phyloP scores from a whole-genome alignment of 2,329 filamentous ascomycete genomes.

The Ophiostoma pallidulum region DNA sequence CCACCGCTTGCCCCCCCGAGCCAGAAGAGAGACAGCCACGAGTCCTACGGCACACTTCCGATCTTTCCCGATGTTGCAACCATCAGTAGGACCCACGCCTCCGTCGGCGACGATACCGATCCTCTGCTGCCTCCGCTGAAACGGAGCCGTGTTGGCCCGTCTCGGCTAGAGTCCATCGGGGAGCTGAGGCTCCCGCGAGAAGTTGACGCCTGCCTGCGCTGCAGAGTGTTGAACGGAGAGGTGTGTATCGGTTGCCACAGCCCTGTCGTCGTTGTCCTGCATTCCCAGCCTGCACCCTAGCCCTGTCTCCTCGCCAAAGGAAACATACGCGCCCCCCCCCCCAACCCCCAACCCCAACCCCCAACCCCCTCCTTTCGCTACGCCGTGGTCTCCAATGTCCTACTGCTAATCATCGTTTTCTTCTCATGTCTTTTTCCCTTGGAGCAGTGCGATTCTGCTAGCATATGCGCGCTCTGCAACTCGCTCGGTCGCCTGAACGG shows the following conservation, averaged over 20 bases:
- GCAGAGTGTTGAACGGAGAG: constrained; percentile 35
- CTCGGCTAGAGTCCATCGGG: constrained; percentile 46
- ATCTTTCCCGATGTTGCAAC: constrained; percentile 31
- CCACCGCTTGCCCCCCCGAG: constrained; percentile 27
- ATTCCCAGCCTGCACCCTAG: too few relatives aligned
- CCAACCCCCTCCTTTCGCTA: neutral
- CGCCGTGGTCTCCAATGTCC: neutral
- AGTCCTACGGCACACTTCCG: constrained; percentile 31
- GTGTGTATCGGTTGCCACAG: constrained; percentile 24
- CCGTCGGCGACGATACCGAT: constrained; percentile 39
- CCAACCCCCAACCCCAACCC: too few relatives aligned
- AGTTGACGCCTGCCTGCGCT: constrained; percentile 41
- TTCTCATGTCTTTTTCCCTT: too few relatives aligned
- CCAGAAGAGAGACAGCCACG: constrained; percentile 31
- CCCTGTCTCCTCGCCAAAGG: too few relatives aligned
- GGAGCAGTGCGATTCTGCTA: constrained; percentile 41
- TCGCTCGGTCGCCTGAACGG: constrained; percentile 23
- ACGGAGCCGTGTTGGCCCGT: constrained; percentile 41
- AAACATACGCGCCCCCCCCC: too few relatives aligned
- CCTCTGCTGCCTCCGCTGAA: constrained; percentile 46
- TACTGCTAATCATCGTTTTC: too few relatives aligned
- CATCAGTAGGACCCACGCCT: constrained; percentile 26
- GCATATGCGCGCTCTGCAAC: constrained; percentile 41
- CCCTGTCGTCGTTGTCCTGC: neutral
- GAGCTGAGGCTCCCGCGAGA: constrained; percentile 43